Evolutionary conservation across 2,329 filamentous ascomycete species (phyloP).

Genomic region (Claviceps digitariae): DNA sequence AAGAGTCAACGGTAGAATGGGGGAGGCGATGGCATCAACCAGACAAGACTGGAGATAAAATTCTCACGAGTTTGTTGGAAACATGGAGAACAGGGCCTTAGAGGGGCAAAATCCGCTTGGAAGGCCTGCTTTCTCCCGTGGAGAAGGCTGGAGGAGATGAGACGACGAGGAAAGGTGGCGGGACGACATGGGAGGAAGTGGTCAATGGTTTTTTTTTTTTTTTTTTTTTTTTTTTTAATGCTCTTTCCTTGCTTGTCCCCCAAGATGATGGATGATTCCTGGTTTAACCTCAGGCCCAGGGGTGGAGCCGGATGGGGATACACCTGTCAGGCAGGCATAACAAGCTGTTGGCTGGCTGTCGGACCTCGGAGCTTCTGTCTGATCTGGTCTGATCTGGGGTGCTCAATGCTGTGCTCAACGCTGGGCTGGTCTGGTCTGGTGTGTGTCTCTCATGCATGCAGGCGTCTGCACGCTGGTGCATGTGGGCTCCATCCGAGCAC

Average conservation of each 20-base stretch:
- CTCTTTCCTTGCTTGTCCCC: not conserved
- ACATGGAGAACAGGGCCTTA: not conserved
- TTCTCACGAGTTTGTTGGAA: not conserved
- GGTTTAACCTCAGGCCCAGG: constrained; percentile 10
- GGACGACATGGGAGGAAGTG: constrained; percentile 5
- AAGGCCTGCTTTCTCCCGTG: not conserved
- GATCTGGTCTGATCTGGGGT: not conserved
- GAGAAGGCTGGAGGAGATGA: constrained; percentile 1
- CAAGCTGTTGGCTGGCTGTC: not conserved
- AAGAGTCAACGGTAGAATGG: not conserved
- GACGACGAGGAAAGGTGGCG: constrained; percentile 1
- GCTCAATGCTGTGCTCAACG: too few relatives aligned
- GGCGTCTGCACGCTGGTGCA: too few relatives aligned
- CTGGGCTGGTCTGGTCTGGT: too few relatives aligned
- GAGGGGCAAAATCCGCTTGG: not conserved
- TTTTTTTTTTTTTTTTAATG: constrained; percentile 7
- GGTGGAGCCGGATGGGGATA: constrained; percentile 11
- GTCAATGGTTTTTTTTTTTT: constrained; percentile 3
- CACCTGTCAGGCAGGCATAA: not conserved
- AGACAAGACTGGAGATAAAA: not conserved
- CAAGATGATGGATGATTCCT: constrained; percentile 5
- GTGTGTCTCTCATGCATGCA: too few relatives aligned
- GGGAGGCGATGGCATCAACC: not conserved
- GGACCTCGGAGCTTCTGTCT: not conserved
- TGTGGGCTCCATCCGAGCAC: too few relatives aligned